Conservation (phyloP, 352 stramenopile species). For the Globisporangium iwayamae region DNA sequence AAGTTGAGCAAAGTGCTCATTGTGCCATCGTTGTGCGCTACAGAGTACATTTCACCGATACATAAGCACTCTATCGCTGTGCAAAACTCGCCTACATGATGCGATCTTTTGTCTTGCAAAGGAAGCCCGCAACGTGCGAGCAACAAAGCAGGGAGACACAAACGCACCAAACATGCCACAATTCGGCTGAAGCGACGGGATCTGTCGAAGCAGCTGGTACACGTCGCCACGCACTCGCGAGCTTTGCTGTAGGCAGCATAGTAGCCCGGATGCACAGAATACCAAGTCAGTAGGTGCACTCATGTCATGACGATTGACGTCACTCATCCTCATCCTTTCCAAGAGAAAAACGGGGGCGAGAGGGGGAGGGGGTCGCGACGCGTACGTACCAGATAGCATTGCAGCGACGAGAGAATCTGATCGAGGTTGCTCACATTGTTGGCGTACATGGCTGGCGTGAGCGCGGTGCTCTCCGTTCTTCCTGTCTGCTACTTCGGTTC, state of each 20-base stretch:
- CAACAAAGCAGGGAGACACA: neutral
- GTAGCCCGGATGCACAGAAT: neutral
- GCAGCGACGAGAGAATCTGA: constrained; percentile 83
- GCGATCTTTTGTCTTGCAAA: neutral
- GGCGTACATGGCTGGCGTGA: constrained; percentile 55
- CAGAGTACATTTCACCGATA: neutral
- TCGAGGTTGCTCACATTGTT: constrained; percentile 87
- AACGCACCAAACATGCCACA: constrained; percentile 76
- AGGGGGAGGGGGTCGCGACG: neutral
- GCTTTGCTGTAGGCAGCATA: constrained; percentile 53
- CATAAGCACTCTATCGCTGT: neutral
- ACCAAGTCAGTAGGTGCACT: constrained; percentile 4
- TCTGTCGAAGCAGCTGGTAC: constrained; percentile 83
- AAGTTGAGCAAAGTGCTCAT: constrained; percentile 83
- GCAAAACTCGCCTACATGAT: neutral
- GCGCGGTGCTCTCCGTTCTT: neutral
- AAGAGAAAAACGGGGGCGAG: neutral
- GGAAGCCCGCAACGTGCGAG: neutral
- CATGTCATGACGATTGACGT: neutral
- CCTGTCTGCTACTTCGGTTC: constrained; percentile 1
- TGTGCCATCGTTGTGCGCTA: constrained; percentile 84
- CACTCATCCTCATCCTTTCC: neutral
- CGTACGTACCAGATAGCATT: constrained; percentile 69
- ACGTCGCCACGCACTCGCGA: constrained; percentile 78
- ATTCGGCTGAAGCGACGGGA: constrained; percentile 81